A percentile compares a stretch with the other conserved stretches of the same genome.
phyloP scores from a whole-genome alignment of 805 yeast species.

The Schizosaccharomyces osmophilus region DNA sequence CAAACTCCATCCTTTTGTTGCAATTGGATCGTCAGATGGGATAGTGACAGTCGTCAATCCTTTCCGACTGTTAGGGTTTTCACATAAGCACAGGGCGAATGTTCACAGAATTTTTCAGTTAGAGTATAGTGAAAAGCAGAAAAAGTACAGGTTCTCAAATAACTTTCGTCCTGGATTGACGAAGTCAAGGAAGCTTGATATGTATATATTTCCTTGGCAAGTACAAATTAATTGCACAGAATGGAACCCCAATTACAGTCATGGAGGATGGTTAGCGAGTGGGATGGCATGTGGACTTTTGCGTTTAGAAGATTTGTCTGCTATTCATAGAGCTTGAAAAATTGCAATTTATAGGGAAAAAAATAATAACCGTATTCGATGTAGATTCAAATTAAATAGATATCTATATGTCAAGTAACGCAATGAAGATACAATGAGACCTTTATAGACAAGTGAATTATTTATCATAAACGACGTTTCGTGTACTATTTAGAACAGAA shows the following conservation, averaged over 20 bases:
- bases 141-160: background rate
- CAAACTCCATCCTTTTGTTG: background rate
- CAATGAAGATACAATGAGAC: no score
- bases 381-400: no score
- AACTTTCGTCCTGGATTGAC: background rate
- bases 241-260: background rate
- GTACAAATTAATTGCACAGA: background rate
- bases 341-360: background rate
- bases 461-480: no score
- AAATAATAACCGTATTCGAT: no score
- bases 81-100: background rate
- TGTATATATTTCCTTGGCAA: background rate
- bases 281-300: constrained; percentile 1
- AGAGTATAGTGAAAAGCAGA: background rate
- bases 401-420: no score
- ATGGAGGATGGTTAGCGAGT: constrained; percentile 1
- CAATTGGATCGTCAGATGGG: background rate
- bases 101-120: background rate
- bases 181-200: background rate
- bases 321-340: background rate
- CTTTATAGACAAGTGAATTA: no score
- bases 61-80: background rate
- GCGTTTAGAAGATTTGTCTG: background rate
- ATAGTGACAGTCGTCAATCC: background rate
- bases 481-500: background rate